These are phyloP conservation scores for Malassezia equina DNA, from an alignment of 1,284 basidiomycete genomes.

Conservation along the genomic window DNA sequence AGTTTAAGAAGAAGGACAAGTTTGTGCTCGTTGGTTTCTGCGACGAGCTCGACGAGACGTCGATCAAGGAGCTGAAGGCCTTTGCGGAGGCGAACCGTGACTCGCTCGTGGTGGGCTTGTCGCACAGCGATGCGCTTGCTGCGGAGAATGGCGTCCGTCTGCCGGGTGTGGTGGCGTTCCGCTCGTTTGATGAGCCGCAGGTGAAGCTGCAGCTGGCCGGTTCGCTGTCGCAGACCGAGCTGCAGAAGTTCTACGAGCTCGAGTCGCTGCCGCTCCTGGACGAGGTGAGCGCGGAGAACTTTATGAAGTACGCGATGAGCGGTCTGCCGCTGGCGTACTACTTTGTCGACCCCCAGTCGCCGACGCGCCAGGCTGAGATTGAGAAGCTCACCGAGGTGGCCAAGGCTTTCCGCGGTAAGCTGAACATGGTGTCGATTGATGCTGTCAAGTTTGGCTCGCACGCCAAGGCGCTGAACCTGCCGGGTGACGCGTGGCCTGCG, in stretches of 20 bases:
- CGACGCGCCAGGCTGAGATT: slow-evolving; percentile 60
- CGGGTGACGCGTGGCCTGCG: slow-evolving; percentile 68
- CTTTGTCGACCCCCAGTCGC: slow-evolving; percentile 73
- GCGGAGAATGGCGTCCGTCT: slow-evolving; percentile 61
- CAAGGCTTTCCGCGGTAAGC: slow-evolving; percentile 66
- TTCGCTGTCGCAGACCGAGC: slow-evolving; percentile 51
- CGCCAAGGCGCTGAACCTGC: slow-evolving; percentile 83
- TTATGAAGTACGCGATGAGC: slow-evolving; percentile 70
- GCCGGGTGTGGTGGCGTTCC: slow-evolving; percentile 84
- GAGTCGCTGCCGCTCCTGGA: slow-evolving; percentile 81
- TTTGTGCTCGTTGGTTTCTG: slow-evolving; percentile 82
- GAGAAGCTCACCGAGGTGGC: slow-evolving; percentile 67
- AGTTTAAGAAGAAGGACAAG: slow-evolving; percentile 81
- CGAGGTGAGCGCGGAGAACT: slow-evolving; percentile 91
- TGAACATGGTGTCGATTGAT: slow-evolving; percentile 99
- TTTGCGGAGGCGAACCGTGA: slow-evolving; percentile 81
- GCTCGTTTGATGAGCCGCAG: slow-evolving; percentile 77
- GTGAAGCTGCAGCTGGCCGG: slow-evolving; percentile 52
- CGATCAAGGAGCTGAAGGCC: slow-evolving; percentile 57
- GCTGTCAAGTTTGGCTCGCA: slow-evolving; percentile 85
- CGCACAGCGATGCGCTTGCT: slow-evolving; percentile 56
- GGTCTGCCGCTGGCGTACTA: slow-evolving; percentile 84
- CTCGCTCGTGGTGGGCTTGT: slow-evolving; percentile 78
- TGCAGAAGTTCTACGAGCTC: slow-evolving; percentile 61
- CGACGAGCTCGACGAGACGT: slow-evolving; percentile 58